A percentile compares a stretch with the other conserved stretches of the same genome.
phyloP scores from a whole-genome alignment of 2,329 filamentous ascomycete genomes.

The Xylaria sp. region DNA sequence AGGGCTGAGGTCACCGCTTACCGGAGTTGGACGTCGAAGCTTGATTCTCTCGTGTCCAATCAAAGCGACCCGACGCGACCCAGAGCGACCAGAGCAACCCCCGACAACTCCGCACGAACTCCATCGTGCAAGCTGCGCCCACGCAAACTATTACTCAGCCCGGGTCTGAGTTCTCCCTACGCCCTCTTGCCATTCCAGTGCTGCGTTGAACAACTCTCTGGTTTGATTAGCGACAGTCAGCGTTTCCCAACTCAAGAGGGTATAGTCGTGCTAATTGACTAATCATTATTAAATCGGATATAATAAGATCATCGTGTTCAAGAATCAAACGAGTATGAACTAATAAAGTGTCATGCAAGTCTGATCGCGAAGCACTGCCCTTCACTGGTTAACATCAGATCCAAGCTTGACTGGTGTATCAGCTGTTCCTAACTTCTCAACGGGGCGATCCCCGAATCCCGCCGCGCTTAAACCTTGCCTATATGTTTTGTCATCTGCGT shows the following conservation, averaged over 20 bases:
- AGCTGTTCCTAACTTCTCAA: constrained; percentile 7
- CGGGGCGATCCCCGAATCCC: not conserved
- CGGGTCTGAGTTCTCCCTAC: constrained; percentile 1
- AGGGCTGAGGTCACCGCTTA: constrained; percentile 29
- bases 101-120: constrained; percentile 15
- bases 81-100: too few species aligned
- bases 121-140: constrained; percentile 3
- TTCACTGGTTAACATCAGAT: constrained; percentile 7
- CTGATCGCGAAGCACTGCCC: constrained; percentile 32
- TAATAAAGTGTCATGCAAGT: constrained; percentile 19
- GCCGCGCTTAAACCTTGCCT: not conserved
- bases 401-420: not conserved
- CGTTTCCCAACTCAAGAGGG: constrained; percentile 14
- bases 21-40: constrained; percentile 19
- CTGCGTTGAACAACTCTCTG: not conserved
- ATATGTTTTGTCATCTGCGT: constrained; percentile 26
- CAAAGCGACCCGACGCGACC: too few species aligned
- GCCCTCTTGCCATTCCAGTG: constrained; percentile 11
- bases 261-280: constrained; percentile 14
- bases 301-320: not conserved
- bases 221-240: constrained; percentile 15
- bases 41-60: constrained; percentile 24
- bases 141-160: constrained; percentile 32
- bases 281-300: constrained; percentile 25
- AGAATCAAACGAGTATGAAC: not conserved